Percentiles rank a stretch among this genome's conserved stretches.
phyloP scores from a whole-genome alignment of 2,329 filamentous ascomycete species.

The Saccharata proteae region DNA sequence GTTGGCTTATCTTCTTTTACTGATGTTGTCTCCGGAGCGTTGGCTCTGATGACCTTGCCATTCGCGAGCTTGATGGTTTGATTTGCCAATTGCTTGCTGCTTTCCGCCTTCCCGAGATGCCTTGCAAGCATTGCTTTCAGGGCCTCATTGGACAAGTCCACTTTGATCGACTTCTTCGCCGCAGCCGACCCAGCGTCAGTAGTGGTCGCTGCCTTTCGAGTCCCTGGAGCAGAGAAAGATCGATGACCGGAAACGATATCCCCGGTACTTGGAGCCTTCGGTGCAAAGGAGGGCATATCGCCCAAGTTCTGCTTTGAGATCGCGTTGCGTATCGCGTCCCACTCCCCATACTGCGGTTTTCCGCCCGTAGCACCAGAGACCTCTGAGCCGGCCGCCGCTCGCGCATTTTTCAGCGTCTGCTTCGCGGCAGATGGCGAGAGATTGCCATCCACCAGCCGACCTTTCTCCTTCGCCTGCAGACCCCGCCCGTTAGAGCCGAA shows the following conservation, averaged over 20 bases:
- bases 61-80: constrained; percentile 7
- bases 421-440: constrained; percentile 6
- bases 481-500: constrained; percentile 5
- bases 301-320: constrained; percentile 4
- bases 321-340: constrained; percentile 7
- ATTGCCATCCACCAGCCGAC: constrained; percentile 5
- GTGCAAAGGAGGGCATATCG: constrained; percentile 5
- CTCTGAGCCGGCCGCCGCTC: constrained; percentile 2
- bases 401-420: constrained; percentile 8
- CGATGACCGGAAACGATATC: constrained; percentile 5
- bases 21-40: constrained; percentile 1
- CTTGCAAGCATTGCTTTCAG: constrained; percentile 2
- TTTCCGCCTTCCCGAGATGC: constrained; percentile 5
- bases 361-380: constrained; percentile 2
- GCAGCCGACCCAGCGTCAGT: neutral
- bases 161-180: constrained; percentile 1
- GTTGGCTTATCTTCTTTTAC: neutral
- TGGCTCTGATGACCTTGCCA: constrained; percentile 4
- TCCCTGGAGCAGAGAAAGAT: constrained; percentile 7
- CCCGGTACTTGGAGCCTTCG: constrained; percentile 5
- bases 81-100: constrained; percentile 6
- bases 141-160: constrained; percentile 5
- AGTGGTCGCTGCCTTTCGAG: neutral
- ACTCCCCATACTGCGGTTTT: constrained; percentile 8
- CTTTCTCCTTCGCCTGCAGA: constrained; percentile 6